Evolutionary conservation across 2,329 filamentous ascomycete genomes (phyloP).

Genomic region (Trichoderma aggressivum): DNA sequence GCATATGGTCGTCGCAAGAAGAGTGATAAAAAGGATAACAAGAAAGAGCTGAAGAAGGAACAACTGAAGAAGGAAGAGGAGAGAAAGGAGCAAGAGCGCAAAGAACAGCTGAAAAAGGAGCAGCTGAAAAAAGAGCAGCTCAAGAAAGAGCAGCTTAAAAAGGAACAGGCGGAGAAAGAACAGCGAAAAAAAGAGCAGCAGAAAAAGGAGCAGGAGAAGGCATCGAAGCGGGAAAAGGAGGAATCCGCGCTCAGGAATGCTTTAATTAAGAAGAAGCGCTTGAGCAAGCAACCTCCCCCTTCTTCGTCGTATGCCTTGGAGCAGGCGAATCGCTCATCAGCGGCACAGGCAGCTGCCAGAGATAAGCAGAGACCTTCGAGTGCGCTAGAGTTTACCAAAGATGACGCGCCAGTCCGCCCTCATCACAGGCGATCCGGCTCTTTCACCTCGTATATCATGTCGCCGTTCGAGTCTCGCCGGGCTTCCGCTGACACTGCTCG

Average conservation of each 20-base stretch:
- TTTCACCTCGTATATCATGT: slow-evolving; percentile 35
- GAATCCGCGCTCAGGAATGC: slow-evolving; percentile 24
- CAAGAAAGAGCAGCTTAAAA: slow-evolving; percentile 26
- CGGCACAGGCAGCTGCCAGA: slow-evolving; percentile 11
- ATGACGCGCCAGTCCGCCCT: slow-evolving; percentile 24
- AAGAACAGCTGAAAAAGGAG: slow-evolving; percentile 23
- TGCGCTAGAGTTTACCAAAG: slow-evolving; percentile 26
- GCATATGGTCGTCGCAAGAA: slow-evolving; percentile 52
- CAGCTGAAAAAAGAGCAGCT: slow-evolving; percentile 26
- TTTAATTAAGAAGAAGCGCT: slow-evolving; percentile 28
- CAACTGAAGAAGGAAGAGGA: slow-evolving; percentile 17
- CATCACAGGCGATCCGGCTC: slow-evolving; percentile 36
- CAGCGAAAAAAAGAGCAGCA: slow-evolving; percentile 16
- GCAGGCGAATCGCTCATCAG: slow-evolving; percentile 21
- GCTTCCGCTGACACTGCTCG: slow-evolving; percentile 31
- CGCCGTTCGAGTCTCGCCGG: slow-evolving; percentile 35
- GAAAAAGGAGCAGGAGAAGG: slow-evolving; percentile 24
- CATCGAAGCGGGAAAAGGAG: slow-evolving; percentile 11
- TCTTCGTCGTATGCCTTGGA: slow-evolving; percentile 22
- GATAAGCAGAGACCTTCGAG: slow-evolving; percentile 26
- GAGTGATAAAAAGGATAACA: slow-evolving; percentile 52
- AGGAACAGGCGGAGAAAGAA: slow-evolving; percentile 22
- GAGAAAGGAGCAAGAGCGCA: slow-evolving; percentile 13
- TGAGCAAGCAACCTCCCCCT: slow-evolving; percentile 34
- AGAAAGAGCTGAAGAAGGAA: slow-evolving; percentile 39